Conservation (phyloP, 2,329 filamentous ascomycete species). For the Colletotrichum echinochloae region DNA sequence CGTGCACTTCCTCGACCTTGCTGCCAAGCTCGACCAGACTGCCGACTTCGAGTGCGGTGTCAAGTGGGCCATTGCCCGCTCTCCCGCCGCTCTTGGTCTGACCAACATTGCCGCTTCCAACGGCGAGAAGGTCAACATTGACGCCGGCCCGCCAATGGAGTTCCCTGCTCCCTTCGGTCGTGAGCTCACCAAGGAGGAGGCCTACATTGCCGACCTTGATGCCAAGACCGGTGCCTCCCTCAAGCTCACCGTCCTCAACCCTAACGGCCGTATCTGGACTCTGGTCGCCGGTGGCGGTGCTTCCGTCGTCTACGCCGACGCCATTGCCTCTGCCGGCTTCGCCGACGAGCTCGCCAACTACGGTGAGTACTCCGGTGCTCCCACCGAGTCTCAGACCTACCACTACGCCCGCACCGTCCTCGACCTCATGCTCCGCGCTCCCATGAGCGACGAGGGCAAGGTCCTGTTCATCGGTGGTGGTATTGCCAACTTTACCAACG, state of each 20-base stretch:
- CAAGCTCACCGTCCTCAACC: constrained; percentile 96
- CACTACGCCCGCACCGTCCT: constrained; percentile 98
- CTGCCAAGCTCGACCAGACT: constrained; percentile 98
- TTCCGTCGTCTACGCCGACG: constrained; percentile 98
- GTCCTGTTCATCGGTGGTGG: constrained; percentile 99
- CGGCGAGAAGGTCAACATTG: constrained; percentile 86
- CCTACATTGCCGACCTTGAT: constrained; percentile 98
- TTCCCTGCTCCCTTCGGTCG: constrained; percentile 99
- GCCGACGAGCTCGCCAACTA: constrained; percentile 98
- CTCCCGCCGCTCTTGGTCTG: constrained; percentile 87
- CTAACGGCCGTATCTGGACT: constrained; percentile 94
- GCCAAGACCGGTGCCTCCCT: constrained; percentile 99
- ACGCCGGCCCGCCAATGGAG: constrained; percentile 97
- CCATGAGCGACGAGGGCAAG: constrained; percentile 88
- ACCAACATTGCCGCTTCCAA: constrained; percentile 72
- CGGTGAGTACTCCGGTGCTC: constrained; percentile 98
- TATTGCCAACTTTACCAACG: constrained; percentile 99
- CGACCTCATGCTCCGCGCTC: constrained; percentile 96
- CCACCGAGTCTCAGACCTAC: constrained; percentile 98
- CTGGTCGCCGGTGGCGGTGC: constrained; percentile 99
- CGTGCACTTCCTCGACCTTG: constrained; percentile 97
- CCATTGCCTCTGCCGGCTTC: constrained; percentile 96
- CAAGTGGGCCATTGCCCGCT: constrained; percentile 98
- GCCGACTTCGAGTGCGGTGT: constrained; percentile 99
- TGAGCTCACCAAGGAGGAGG: constrained; percentile 98